These are phyloP conservation scores for Simmondsia chinensis DNA, from an alignment of 148 eudicot genomes.

Conservation along the genomic window DNA sequence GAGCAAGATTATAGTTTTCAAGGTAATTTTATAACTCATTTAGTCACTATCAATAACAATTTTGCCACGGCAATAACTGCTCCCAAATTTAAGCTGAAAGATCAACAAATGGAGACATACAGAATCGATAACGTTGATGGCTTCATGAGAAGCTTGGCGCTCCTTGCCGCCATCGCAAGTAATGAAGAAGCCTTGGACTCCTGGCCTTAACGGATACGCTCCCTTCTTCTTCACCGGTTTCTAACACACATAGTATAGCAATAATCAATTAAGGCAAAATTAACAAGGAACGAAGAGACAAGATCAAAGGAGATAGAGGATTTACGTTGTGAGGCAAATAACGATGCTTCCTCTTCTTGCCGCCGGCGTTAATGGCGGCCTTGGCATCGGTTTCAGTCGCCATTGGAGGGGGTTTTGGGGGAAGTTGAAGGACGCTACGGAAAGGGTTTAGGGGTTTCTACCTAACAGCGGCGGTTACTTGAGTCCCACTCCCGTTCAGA, in stretches of 20 bases:
- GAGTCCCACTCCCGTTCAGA: no score
- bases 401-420: slow-evolving; percentile 13
- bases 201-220: slow-evolving; percentile 59
- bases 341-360: slow-evolving; percentile 55
- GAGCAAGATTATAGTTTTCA: no score
- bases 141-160: slow-evolving; percentile 79
- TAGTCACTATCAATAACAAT: not conserved
- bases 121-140: slow-evolving; percentile 73
- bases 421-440: no score
- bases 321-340: slow-evolving; percentile 70
- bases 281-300: not conserved
- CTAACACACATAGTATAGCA: slow-evolving; percentile 15
- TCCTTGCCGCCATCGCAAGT: slow-evolving; percentile 98
- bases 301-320: slow-evolving; percentile 2
- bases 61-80: not conserved
- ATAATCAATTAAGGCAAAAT: not conserved
- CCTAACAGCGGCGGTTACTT: no score
- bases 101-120: slow-evolving; percentile 25
- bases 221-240: slow-evolving; percentile 76
- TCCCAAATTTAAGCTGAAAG: not conserved
- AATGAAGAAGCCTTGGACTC: slow-evolving; percentile 81
- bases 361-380: slow-evolving; percentile 7
- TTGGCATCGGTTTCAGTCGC: slow-evolving; percentile 36
- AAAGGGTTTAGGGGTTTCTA: no score
- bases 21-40: not conserved